Evolutionary conservation across 1,284 basidiomycete genomes (phyloP).

Genomic region (Leccinum fallax): DNA sequence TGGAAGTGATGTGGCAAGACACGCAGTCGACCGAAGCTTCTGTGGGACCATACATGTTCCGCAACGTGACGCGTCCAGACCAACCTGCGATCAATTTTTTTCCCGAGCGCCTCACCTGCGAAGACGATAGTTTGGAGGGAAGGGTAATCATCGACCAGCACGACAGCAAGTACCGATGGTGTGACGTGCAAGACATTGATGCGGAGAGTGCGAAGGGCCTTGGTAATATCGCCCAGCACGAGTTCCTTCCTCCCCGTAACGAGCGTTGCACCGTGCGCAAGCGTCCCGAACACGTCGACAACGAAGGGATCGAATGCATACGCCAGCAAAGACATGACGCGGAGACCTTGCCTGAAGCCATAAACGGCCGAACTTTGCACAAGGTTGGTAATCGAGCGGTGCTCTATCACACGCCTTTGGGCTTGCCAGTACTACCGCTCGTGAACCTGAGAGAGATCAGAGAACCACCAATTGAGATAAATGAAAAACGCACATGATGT

Average conservation of each 20-base stretch:
- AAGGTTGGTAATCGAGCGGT: slow-evolving; percentile 36
- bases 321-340: slow-evolving; percentile 33
- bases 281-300: slow-evolving; percentile 30
- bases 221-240: slow-evolving; percentile 34
- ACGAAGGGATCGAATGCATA: slow-evolving; percentile 37
- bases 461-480: neutral
- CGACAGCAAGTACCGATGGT: slow-evolving; percentile 31
- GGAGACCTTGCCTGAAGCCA: slow-evolving; percentile 25
- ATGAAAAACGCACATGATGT: slow-evolving; percentile 27
- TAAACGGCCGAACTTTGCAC: slow-evolving; percentile 29
- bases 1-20: too few relatives aligned
- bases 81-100: slow-evolving; percentile 10
- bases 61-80: too few relatives aligned
- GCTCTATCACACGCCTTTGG: slow-evolving; percentile 35
- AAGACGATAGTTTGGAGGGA: slow-evolving; percentile 30
- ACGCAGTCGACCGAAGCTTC: too few relatives aligned
- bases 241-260: slow-evolving; percentile 35
- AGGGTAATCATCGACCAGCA: slow-evolving; percentile 30
- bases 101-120: slow-evolving; percentile 33
- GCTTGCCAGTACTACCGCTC: slow-evolving; percentile 31
- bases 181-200: slow-evolving; percentile 34
- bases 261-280: slow-evolving; percentile 32
- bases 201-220: slow-evolving; percentile 29
- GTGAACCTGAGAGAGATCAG: slow-evolving; percentile 26
- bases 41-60: too few relatives aligned